Percentiles rank a stretch among this genome's conserved stretches.
Evolutionary conservation across 139 green algal species (phyloP).

Genomic region (Zygnema circumcarinatum): DNA sequence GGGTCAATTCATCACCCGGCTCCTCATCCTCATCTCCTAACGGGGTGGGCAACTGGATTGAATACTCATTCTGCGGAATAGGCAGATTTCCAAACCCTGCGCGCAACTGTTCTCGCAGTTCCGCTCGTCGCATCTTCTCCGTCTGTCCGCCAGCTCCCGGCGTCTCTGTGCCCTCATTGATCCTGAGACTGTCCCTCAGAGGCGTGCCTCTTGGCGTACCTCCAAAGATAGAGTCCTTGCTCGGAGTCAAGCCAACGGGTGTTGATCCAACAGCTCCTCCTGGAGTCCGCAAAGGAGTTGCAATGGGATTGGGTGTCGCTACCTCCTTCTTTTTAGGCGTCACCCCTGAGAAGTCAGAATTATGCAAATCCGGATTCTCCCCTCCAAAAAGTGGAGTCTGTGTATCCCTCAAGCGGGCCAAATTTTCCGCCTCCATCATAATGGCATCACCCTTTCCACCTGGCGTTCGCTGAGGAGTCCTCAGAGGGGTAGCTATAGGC

Average conservation of each 20-base stretch:
- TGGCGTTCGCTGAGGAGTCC: slow-evolving; percentile 85
- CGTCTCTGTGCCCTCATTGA: slow-evolving; percentile 78
- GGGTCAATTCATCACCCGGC: slow-evolving; percentile 67
- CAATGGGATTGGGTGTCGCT: slow-evolving; percentile 43
- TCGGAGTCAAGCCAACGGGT: slow-evolving; percentile 26
- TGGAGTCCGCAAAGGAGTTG: slow-evolving; percentile 66
- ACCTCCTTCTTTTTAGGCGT: slow-evolving; percentile 65
- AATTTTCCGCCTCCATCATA: slow-evolving; percentile 85
- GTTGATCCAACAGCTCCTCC: slow-evolving; percentile 1
- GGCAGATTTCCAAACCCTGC: slow-evolving; percentile 79
- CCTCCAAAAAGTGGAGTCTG: slow-evolving; percentile 91
- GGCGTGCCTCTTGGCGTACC: slow-evolving; percentile 70
- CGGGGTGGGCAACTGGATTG: slow-evolving; percentile 76
- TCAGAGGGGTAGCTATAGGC: slow-evolving; percentile 50
- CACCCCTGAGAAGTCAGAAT: slow-evolving; percentile 79
- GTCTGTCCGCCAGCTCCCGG: slow-evolving; percentile 27
- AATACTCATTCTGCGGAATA: slow-evolving; percentile 89
- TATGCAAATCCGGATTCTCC: slow-evolving; percentile 79
- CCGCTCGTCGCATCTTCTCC: slow-evolving; percentile 53
- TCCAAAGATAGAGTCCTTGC: slow-evolving; percentile 36
- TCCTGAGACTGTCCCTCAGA: slow-evolving; percentile 80
- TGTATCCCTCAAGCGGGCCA: slow-evolving; percentile 74
- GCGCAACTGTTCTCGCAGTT: slow-evolving; percentile 70
- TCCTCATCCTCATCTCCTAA: slow-evolving; percentile 66
- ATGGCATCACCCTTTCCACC: slow-evolving; percentile 79